Conservation (phyloP, 2,329 filamentous ascomycete species). For the Cordyceps militaris region DNA sequence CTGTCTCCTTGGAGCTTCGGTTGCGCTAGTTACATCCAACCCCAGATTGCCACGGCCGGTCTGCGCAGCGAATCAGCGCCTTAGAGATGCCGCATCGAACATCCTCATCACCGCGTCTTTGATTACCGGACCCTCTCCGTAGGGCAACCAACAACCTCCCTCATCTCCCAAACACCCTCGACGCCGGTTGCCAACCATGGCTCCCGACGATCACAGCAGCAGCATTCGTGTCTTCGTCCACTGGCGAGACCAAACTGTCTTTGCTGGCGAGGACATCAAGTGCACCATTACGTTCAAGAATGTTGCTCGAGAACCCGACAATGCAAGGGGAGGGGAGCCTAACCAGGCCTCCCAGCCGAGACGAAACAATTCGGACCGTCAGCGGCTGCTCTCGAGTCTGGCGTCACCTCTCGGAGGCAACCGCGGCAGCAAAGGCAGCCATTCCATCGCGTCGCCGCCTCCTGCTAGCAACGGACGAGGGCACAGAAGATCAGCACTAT, state of each 20-base stretch:
- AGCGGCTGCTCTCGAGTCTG: constrained; percentile 30
- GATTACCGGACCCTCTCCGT: background rate
- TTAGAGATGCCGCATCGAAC: constrained; percentile 5
- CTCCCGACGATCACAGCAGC: constrained; percentile 51
- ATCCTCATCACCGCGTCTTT: background rate
- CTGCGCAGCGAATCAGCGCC: background rate
- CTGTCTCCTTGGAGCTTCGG: constrained; percentile 5
- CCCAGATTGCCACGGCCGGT: background rate
- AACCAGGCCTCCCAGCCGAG: constrained; percentile 19
- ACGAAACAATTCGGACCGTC: constrained; percentile 25
- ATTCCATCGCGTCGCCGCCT: constrained; percentile 40
- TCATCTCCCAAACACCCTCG: background rate
- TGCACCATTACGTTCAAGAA: constrained; percentile 98
- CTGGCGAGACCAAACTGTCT: constrained; percentile 91
- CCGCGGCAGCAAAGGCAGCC: constrained; percentile 32
- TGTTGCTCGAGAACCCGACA: constrained; percentile 44
- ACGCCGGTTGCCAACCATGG: constrained; percentile 33
- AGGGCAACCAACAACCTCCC: background rate
- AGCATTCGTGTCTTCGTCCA: constrained; percentile 84
- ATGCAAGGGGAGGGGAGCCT: constrained; percentile 21
- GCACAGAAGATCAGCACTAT: constrained; percentile 59
- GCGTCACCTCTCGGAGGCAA: constrained; percentile 35
- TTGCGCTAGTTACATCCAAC: constrained; percentile 1
- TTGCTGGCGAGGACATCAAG: constrained; percentile 91
- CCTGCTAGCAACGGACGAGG: constrained; percentile 38